phyloP scores from a whole-genome alignment of 305 asterid species.

The Fraxinus floribunda region DNA sequence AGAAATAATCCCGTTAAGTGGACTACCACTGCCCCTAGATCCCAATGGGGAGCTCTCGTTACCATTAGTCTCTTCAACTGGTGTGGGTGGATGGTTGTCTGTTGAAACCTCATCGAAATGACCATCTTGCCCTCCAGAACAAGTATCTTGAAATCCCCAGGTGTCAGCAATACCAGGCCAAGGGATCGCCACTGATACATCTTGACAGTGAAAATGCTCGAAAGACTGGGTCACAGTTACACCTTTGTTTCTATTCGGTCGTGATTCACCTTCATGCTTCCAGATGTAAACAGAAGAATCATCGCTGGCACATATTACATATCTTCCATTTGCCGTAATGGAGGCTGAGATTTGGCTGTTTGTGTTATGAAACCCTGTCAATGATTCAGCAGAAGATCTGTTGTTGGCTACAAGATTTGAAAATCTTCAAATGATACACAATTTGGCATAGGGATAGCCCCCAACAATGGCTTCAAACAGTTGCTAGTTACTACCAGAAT shows the following conservation, averaged over 20 bases:
- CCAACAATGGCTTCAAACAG: not conserved
- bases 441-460: not conserved
- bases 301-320: slow-evolving; percentile 9
- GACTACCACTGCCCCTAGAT: slow-evolving; percentile 62
- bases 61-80: slow-evolving; percentile 51
- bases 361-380: slow-evolving; percentile 16
- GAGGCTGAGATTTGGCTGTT: slow-evolving; percentile 18
- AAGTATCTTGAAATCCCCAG: slow-evolving; percentile 38
- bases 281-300: slow-evolving; percentile 34
- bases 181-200: slow-evolving; percentile 88
- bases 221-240: slow-evolving; percentile 69
- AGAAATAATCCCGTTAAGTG: slow-evolving; percentile 56
- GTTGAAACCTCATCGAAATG: slow-evolving; percentile 48
- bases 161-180: slow-evolving; percentile 75
- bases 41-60: slow-evolving; percentile 49
- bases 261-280: slow-evolving; percentile 82
- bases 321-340: not conserved
- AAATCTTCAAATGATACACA: slow-evolving; percentile 29
- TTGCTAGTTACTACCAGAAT: not conserved
- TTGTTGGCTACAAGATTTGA: not conserved
- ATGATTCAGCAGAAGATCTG: not conserved
- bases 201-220: slow-evolving; percentile 90
- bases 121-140: slow-evolving; percentile 39
- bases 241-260: slow-evolving; percentile 76
- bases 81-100: slow-evolving; percentile 58